A percentile compares a stretch with the other conserved stretches of the same genome.
Evolutionary conservation across 2,329 filamentous ascomycete species (phyloP).

Genomic region (Ascochyta lentis): DNA sequence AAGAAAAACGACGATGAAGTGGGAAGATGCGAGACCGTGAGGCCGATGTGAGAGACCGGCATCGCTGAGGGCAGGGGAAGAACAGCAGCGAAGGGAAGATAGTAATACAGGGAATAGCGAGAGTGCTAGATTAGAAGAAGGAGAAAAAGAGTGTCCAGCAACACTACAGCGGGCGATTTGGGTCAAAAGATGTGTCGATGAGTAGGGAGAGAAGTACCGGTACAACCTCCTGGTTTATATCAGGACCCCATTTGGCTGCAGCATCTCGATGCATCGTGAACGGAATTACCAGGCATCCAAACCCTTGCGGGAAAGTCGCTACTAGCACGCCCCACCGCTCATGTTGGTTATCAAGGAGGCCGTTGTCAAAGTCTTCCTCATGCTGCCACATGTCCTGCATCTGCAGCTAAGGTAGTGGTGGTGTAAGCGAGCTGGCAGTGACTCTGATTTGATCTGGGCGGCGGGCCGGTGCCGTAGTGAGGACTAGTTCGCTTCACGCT

Average conservation of each 20-base stretch:
- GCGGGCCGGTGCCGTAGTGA: slow-evolving; percentile 40
- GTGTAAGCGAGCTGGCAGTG: slow-evolving; percentile 35
- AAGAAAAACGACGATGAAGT: slow-evolving; percentile 85
- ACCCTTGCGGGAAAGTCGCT: slow-evolving; percentile 40
- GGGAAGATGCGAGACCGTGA: slow-evolving; percentile 78
- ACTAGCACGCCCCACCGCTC: slow-evolving; percentile 44
- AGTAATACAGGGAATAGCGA: slow-evolving; percentile 14
- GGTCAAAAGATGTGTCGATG: slow-evolving; percentile 13
- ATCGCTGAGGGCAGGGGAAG: slow-evolving; percentile 46
- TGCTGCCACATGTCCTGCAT: slow-evolving; percentile 51
- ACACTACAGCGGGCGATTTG: not conserved
- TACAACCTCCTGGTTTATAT: slow-evolving; percentile 44
- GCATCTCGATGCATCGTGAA: slow-evolving; percentile 34
- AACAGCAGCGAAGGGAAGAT: slow-evolving; percentile 23
- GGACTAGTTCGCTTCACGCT: slow-evolving; percentile 36
- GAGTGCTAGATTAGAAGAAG: slow-evolving; percentile 13
- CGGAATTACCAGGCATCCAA: slow-evolving; percentile 39
- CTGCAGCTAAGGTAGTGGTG: slow-evolving; percentile 46
- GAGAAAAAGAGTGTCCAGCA: slow-evolving; percentile 15
- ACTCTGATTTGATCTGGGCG: slow-evolving; percentile 38
- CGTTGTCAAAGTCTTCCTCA: slow-evolving; percentile 42
- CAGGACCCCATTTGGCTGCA: slow-evolving; percentile 29
- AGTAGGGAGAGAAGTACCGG: slow-evolving; percentile 23
- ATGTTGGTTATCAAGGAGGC: slow-evolving; percentile 45
- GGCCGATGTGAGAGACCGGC: slow-evolving; percentile 68